Evolutionary conservation across 768 basidiomycete species (phyloP), one percentile per base, ranked within the genome.

Genomic region (Pluteus cervinus): DNA sequence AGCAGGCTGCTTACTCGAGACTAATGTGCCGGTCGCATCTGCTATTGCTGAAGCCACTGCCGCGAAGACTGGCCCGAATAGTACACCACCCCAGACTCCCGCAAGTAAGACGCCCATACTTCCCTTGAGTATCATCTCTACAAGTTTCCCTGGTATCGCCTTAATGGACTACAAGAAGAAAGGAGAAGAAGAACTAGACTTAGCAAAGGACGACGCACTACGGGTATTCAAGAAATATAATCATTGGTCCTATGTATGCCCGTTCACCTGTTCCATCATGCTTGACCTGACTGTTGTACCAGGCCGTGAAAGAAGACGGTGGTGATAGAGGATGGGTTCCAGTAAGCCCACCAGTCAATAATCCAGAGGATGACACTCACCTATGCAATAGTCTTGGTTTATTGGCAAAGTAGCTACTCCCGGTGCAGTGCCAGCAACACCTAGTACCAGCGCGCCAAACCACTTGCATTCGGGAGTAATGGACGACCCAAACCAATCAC

Each of bases 301-400:
- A 90, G 87, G 89, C 89, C 46, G 90, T 97, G 52, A 92, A 93
- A 60, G 88, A 96, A 53, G 83, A 86, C 10, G 81, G 81, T 15
- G 94, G 94, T 29, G 86, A 91, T 60, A 79, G 94, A 45, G 94
- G 94, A 24, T 98, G 94, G 94, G 90, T 96, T 16, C 93, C 93
- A 5, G 81, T 83, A 58, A 42, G 81, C 67, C 21, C 39, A 36
- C 18, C 25, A 43, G 28, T 37, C 25, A 21, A 22, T 43, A 39
- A 12, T 23, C 12, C 23, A 29, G 22, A 21, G 10, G 17, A 32
- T 25, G 29, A 39, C 54, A 21, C 49, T 40, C 12, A 37, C 26
- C 41, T 30, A 38, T 40, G 37, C 34, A 33, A 8, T 47, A 85
- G 71, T 91, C 89, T 16, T 98, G 94, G 94, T 94, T 89, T 56